Percentiles rank a stretch among this genome's conserved stretches.
phyloP scores from a whole-genome alignment of 805 yeast genomes.

The Wickerhamiella slavikovae region DNA sequence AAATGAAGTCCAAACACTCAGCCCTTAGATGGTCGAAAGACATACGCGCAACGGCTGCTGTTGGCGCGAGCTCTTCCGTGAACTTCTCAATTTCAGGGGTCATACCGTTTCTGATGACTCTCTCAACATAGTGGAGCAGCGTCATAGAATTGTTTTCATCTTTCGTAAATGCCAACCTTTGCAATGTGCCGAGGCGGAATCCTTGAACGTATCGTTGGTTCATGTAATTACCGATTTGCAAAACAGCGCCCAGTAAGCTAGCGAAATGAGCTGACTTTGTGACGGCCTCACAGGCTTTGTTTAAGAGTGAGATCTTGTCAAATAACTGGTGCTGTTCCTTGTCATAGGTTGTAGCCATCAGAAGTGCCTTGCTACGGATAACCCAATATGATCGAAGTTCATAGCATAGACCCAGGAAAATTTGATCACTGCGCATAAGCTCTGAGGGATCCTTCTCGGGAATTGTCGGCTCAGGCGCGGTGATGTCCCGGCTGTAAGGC shows the following conservation, averaged over 20 bases:
- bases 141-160: conserved; percentile 76
- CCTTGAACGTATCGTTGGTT: conserved; percentile 87
- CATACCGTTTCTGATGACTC: conserved; percentile 60
- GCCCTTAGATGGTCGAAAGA: conserved; percentile 62
- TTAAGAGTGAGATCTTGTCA: conserved; percentile 44
- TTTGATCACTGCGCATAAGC: conserved; percentile 69
- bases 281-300: conserved; percentile 49
- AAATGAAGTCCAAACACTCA: conserved; percentile 48
- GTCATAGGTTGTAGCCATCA: conserved; percentile 47
- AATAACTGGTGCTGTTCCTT: conserved; percentile 60
- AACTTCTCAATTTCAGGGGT: conserved; percentile 53
- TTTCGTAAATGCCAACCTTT: conserved; percentile 73
- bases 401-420: conserved; percentile 63
- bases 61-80: conserved; percentile 46
- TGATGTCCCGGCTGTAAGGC: conserved; percentile 37
- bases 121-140: conserved; percentile 82
- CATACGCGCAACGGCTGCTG: conserved; percentile 42
- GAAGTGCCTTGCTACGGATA: conserved; percentile 68
- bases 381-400: conserved; percentile 83
- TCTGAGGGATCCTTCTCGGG: conserved; percentile 58
- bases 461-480: conserved; percentile 16
- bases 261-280: conserved; percentile 46
- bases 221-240: conserved; percentile 92
- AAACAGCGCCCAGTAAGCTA: conserved; percentile 59
- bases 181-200: conserved; percentile 75